Evolutionary conservation across 805 yeast genomes (phyloP), one percentile per base, ranked within the genome.

Genomic region (Candida sanyiensis): DNA sequence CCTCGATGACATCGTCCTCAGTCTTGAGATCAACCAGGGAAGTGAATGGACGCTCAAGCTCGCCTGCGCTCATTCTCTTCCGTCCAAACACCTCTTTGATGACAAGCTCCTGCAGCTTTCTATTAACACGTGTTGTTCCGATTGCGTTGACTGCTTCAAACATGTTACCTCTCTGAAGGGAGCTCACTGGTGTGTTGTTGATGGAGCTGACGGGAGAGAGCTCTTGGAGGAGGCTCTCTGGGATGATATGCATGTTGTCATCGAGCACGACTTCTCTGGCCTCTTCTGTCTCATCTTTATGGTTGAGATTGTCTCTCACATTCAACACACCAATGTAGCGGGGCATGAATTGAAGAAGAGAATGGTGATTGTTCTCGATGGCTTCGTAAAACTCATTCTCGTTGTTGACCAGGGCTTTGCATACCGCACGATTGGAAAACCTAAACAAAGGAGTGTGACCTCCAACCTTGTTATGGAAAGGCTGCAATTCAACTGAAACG

Each of bases 391-490:
- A 89, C 45, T 69, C 63, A 61, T 93, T 86, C 56, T 93, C 99
- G 41, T 96, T 71, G 52, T 85, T 87, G 44, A 88, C 86, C 44
- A 94, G 67, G 1, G 93, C 93, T 60, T 93, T 93, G 61, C 97
- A 93, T 13, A 93, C 96, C 0, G 97, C 97, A 42, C 85, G 70
- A 49, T 80, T 84, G 5, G 95, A 83, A 57, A 93, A 93, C 47
- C 90, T 75, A 64, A 90, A 93, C 25, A 93, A 88, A 2, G 97
- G 97, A 0, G 97, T 90, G 58, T 93, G 99, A 0, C 99, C 99
- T 7, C 99, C 99, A 17, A 93, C 97, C 56, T 85, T 88, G 57
- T 93, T 88, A 40, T 81, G 80, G 62, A 89, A 90, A 2, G 97
- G 97, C 38, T 85, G 76, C 42, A 90, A 63, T 57, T 90, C 97